Percentiles rank a stretch among this genome's conserved stretches.
These are phyloP conservation scores for Halenospora varia DNA, from an alignment of 495 filamentous ascomycete genomes.

Conservation along the genomic window DNA sequence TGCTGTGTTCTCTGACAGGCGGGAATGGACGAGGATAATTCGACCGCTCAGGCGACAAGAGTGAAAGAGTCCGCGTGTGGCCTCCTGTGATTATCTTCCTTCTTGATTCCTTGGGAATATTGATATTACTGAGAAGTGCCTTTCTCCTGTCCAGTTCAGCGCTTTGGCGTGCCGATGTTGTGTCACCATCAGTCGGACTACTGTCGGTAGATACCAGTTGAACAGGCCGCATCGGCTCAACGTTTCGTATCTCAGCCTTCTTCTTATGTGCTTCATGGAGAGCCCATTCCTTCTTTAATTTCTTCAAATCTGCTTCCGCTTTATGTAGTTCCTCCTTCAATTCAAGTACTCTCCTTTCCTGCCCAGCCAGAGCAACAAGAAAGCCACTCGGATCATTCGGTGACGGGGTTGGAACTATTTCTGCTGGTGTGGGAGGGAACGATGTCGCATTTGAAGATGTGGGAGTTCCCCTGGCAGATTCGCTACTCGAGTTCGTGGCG, in stretches of 20 bases:
- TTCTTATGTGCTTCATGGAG: constrained; percentile 75
- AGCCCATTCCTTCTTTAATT: constrained; percentile 79
- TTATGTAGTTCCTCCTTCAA: constrained; percentile 79
- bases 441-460: constrained; percentile 34
- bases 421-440: constrained; percentile 44
- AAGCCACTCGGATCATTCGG: constrained; percentile 71
- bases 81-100: constrained; percentile 46
- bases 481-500: constrained; percentile 31
- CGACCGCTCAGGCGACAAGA: constrained; percentile 66
- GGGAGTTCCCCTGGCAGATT: constrained; percentile 25
- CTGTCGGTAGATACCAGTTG: constrained; percentile 27
- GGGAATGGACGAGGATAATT: constrained; percentile 36
- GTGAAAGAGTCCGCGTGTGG: constrained; percentile 75
- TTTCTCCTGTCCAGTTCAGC: constrained; percentile 58
- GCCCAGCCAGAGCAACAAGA: constrained; percentile 82
- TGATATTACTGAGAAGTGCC: constrained; percentile 41
- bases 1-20: constrained; percentile 18
- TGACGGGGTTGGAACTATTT: constrained; percentile 34
- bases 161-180: constrained; percentile 16
- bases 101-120: constrained; percentile 47
- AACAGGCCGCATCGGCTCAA: constrained; percentile 46
- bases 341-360: constrained; percentile 91
- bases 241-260: constrained; percentile 53
- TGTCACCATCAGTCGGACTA: constrained; percentile 4
- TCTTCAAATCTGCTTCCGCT: constrained; percentile 72